Conservation (phyloP, 2,329 filamentous ascomycete genomes). For the Aureobasidium sp. region DNA sequence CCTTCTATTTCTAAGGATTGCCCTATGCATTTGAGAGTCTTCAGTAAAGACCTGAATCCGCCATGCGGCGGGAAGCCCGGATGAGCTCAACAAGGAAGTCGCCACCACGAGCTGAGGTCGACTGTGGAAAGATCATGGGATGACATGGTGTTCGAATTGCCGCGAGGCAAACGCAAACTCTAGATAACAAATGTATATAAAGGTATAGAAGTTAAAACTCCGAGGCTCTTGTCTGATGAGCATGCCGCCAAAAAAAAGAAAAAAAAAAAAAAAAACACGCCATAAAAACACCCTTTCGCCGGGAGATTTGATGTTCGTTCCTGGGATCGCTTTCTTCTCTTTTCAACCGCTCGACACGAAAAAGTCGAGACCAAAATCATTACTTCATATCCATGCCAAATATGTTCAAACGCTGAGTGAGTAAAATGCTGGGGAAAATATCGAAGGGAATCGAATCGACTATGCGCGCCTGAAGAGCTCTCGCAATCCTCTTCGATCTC, state of each 20-base stretch:
- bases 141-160: background rate
- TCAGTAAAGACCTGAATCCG: background rate
- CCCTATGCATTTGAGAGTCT: no score
- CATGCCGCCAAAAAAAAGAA: background rate
- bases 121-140: background rate
- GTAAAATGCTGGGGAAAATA: background rate
- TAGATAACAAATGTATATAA: background rate
- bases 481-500: conserved; percentile 11
- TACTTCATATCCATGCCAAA: conserved; percentile 5
- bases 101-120: background rate
- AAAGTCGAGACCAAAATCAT: conserved; percentile 3
- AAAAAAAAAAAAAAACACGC: no score
- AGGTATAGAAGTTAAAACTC: background rate
- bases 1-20: background rate
- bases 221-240: background rate
- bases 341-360: background rate
- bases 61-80: background rate
- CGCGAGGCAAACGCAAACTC: background rate
- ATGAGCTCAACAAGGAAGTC: background rate
- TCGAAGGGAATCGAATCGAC: background rate
- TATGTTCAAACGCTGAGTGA: background rate
- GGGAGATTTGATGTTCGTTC: background rate
- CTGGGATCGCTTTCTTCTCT: background rate
- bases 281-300: background rate
- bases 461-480: conserved; percentile 15